Conservation (phyloP, 2,329 filamentous ascomycete genomes). For the Periglandula ipomoeae region DNA sequence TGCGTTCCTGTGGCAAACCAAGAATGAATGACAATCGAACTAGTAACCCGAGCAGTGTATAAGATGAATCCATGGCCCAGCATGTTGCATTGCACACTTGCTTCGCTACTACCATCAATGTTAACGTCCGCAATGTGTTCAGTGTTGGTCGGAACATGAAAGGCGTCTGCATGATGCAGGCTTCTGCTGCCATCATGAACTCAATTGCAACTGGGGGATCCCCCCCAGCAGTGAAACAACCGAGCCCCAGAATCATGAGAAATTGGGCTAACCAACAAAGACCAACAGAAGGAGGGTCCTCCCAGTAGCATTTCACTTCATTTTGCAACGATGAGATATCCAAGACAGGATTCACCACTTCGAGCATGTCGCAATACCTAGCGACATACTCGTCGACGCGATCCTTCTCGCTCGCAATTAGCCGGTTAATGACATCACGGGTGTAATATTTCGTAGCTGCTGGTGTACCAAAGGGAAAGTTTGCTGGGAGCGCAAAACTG, state of each 20-base stretch:
- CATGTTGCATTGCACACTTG: conserved; percentile 28
- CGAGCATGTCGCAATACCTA: conserved; percentile 22
- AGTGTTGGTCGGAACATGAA: conserved; percentile 28
- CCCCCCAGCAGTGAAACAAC: conserved; percentile 21
- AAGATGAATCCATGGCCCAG: conserved; percentile 27
- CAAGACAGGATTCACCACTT: conserved; percentile 25
- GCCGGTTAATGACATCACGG: conserved; percentile 20
- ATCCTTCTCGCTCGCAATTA: conserved; percentile 19
- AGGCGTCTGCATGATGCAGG: conserved; percentile 27
- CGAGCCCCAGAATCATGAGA: conserved; percentile 26
- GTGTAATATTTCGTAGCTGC: conserved; percentile 23
- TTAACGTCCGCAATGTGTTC: conserved; percentile 20
- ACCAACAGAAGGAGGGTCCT: conserved; percentile 18
- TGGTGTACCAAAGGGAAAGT: conserved; percentile 29
- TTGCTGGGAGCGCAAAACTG: conserved; percentile 25
- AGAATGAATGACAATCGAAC: conserved; percentile 25
- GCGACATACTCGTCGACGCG: conserved; percentile 19
- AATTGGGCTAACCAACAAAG: conserved; percentile 25
- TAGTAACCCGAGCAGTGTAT: conserved; percentile 25
- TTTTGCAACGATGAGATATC: conserved; percentile 19
- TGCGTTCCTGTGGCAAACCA: conserved; percentile 23
- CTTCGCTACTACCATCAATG: conserved; percentile 26
- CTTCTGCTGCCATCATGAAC: conserved; percentile 27
- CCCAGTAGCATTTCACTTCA: conserved; percentile 24
- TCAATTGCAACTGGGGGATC: conserved; percentile 24